Evolutionary conservation across 306 rosid genomes (phyloP), one percentile per base, ranked within the genome.

Genomic region (Arachis stenosperma): DNA sequence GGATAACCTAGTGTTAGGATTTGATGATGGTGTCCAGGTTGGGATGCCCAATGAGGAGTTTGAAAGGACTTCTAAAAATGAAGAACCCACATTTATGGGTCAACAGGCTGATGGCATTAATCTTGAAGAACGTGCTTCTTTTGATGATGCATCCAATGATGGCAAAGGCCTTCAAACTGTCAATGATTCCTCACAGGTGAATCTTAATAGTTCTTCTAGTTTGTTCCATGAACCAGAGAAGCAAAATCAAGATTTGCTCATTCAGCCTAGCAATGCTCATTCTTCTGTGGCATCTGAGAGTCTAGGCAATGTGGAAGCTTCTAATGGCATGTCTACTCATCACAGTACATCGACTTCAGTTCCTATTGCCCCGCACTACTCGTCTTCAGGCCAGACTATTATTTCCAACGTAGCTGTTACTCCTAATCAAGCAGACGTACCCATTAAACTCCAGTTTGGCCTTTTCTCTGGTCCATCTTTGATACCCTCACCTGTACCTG

Each of bases 11-110:
- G 92, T 94, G 56, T 81, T 94, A 63, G 97, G 97, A 60, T 94
- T 94, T 84, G 80, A 94, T 52, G 98, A 94, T 84, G 97, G 98
- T n/a, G 89, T 94, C 79, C 91, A 89, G 84, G 97, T 94, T 70
- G 92, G 91, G 65, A 83, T 94, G 97, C 98, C 92, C 13, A 88
- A 71, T 78, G 97, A 88, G 54, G 98, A 94, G 73, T 89, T 84
- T 81, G 97, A 86, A 74, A 88, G 81, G 82, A 68, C 74, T 69
- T 75, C 79, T 0, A 84, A 84, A 78, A 78, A 79, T 76, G 93
- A 81, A 43, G 88, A 86, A 71, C 60, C 78, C 74, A 17, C 84
- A 58, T 83, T 65, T 67, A 71, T 67, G 44, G 58, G 44, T 43
- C 84, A 84, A 43, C 86, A 84, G 64, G 83, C 79, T 65, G 71